Evolutionary conservation across 176 grass and related monocot species (phyloP), one percentile per base, ranked within the genome.

Genomic region (Olyra latifolia): DNA sequence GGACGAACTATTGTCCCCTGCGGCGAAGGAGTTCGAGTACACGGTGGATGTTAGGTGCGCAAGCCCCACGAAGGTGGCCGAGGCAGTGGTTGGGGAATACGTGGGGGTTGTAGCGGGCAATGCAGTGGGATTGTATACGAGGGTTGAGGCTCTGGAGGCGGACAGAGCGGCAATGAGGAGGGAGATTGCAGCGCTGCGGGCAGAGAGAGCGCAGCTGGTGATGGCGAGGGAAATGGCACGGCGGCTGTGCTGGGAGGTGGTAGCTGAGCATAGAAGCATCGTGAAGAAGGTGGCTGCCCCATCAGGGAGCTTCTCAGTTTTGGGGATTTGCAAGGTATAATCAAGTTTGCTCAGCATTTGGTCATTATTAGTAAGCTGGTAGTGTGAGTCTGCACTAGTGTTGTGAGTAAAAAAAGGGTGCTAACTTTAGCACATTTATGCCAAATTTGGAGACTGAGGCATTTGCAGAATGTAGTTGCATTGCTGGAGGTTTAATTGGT

Each of bases 281-380:
- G 49, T 63, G 17, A 94, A 88, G 61, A 94, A 81, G 72, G 53
- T 74, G 23, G 22, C 55, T 24, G 64, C 35, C 24, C 74, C 78
- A 24, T 57, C 30, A 0, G 16, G 40, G 29, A 89, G 43, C 77
- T 94, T 89, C 83, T 94, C 92, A 3, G 74, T 78, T 8, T 62
- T 91, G 55, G 53, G 79, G 59, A 71, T 91, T 66, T 94, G 86
- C 69, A 94, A 94, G 92, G 92, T 94, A 91, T 69, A 83, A 82
- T 62, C 42, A 22, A 30, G 19, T 40, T 82, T 72, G 40, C 64
- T 81, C 29, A 42, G 7, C 40, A 56, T 60, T 28, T 4, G 40
- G 1, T 54, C 71, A 69, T 7, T 70, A 16, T 22, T 58, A 42
- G 22, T 63, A 68, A 70, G 9, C 29, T 49, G 7, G 25, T 54